These are phyloP conservation scores for Spiraea crenata DNA, from an alignment of 331 rosid genomes.

Conservation along the genomic window DNA sequence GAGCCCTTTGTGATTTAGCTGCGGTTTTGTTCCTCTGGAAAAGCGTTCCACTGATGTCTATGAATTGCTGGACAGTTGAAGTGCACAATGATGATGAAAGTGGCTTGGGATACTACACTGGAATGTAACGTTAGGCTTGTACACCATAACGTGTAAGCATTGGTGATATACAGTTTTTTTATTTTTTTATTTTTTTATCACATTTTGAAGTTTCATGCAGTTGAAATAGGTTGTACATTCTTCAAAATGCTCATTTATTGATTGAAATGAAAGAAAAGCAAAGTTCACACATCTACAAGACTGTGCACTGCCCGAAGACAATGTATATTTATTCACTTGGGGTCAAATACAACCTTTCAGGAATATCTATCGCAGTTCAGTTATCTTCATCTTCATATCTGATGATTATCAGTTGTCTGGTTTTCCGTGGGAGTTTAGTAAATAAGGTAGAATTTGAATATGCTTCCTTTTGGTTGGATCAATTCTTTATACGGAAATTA, in stretches of 20 bases:
- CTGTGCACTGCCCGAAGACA: too few species aligned
- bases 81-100: neutral
- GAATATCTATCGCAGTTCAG: too few species aligned
- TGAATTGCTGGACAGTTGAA: neutral
- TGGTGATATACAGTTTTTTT: neutral
- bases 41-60: neutral
- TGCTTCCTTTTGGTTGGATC: too few species aligned
- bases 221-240: constrained; percentile 13
- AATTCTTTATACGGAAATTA: too few species aligned
- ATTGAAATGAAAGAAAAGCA: neutral
- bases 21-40: neutral
- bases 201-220: neutral
- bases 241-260: neutral
- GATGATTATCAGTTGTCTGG: too few species aligned
- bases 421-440: too few species aligned
- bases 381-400: too few species aligned
- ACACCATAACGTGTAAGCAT: neutral
- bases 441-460: too few species aligned
- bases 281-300: neutral
- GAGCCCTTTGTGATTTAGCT: neutral
- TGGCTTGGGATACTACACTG: neutral
- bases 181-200: neutral
- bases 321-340: too few species aligned
- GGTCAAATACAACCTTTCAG: too few species aligned
- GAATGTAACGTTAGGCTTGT: neutral